Conservation (phyloP, 805 yeast genomes). For the Lachancea fermentati region DNA sequence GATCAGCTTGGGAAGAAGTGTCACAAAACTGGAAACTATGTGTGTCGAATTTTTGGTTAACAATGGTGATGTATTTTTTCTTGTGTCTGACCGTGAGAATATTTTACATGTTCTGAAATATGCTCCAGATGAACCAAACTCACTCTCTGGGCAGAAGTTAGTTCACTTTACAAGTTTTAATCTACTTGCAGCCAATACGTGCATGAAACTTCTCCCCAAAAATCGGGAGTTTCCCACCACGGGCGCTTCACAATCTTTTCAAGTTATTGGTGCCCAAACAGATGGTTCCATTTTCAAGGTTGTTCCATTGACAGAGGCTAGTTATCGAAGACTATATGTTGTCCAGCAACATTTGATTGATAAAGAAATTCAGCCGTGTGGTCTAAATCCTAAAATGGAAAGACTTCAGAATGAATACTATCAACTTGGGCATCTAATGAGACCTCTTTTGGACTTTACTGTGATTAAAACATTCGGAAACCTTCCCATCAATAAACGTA, state of each 20-base stretch:
- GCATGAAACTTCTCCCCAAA: slow-evolving; percentile 41
- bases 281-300: slow-evolving; percentile 79
- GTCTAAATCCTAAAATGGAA: slow-evolving; percentile 74
- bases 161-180: slow-evolving; percentile 66
- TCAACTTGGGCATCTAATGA: slow-evolving; percentile 36
- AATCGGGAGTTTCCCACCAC: slow-evolving; percentile 29
- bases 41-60: slow-evolving; percentile 59
- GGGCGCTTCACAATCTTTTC: slow-evolving; percentile 37
- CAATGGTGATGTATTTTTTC: slow-evolving; percentile 61
- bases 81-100: slow-evolving; percentile 63
- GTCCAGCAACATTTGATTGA: slow-evolving; percentile 84
- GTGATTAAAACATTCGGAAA: slow-evolving; percentile 48
- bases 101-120: slow-evolving; percentile 71
- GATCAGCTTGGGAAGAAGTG: slow-evolving; percentile 72
- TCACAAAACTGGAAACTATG: slow-evolving; percentile 52
- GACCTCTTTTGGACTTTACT: slow-evolving; percentile 63
- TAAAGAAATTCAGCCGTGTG: slow-evolving; percentile 65
- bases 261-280: slow-evolving; percentile 61
- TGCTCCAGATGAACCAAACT: slow-evolving; percentile 86
- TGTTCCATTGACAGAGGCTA: slow-evolving; percentile 66
- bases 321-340: slow-evolving; percentile 75
- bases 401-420: slow-evolving; percentile 38
- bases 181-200: slow-evolving; percentile 54
- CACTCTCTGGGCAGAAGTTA: slow-evolving; percentile 73
- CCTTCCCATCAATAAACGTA: slow-evolving; percentile 53